These are phyloP conservation scores for Leccinum obscurum DNA, from an alignment of 768 basidiomycete genomes.

Conservation along the genomic window DNA sequence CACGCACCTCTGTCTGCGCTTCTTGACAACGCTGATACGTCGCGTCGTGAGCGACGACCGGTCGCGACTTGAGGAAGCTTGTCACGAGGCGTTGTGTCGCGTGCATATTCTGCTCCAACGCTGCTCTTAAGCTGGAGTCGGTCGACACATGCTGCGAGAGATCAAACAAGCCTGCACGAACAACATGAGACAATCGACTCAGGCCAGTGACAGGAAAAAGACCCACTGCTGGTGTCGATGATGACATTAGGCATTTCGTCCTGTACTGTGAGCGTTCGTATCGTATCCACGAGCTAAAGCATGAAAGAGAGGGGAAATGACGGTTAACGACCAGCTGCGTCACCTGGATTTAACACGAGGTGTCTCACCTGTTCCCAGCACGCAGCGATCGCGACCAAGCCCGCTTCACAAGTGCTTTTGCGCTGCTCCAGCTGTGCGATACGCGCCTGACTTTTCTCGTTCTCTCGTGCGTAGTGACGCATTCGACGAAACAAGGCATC, in stretches of 20 bases:
- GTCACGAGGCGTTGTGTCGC: slow-evolving; percentile 61
- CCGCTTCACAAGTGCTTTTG: slow-evolving; percentile 66
- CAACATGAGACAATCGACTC: neutral
- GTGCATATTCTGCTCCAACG: slow-evolving; percentile 54
- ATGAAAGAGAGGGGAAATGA: slow-evolving; percentile 3
- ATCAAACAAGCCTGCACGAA: slow-evolving; percentile 30
- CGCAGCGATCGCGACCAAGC: slow-evolving; percentile 70
- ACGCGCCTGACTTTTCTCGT: slow-evolving; percentile 60
- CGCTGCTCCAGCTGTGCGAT: slow-evolving; percentile 66
- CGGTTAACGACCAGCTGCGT: neutral
- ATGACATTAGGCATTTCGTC: slow-evolving; percentile 48
- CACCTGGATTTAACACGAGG: neutral
- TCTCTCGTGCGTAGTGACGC: slow-evolving; percentile 78
- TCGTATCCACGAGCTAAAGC: slow-evolving; percentile 64
- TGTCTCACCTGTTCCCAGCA: slow-evolving; percentile 77
- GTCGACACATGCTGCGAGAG: slow-evolving; percentile 33
- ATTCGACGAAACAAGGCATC: slow-evolving; percentile 85
- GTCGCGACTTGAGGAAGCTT: slow-evolving; percentile 46
- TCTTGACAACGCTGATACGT: slow-evolving; percentile 49
- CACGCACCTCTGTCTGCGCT: slow-evolving; percentile 59
- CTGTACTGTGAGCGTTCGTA: slow-evolving; percentile 56
- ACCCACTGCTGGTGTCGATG: slow-evolving; percentile 44
- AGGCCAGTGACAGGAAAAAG: neutral
- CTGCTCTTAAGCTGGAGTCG: slow-evolving; percentile 36
- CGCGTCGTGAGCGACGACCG: slow-evolving; percentile 37